A percentile compares a stretch with the other conserved stretches of the same genome.
Conservation (phyloP, 2,329 filamentous ascomycete species). For the Pseudopyrenochaeta lycopersici region DNA sequence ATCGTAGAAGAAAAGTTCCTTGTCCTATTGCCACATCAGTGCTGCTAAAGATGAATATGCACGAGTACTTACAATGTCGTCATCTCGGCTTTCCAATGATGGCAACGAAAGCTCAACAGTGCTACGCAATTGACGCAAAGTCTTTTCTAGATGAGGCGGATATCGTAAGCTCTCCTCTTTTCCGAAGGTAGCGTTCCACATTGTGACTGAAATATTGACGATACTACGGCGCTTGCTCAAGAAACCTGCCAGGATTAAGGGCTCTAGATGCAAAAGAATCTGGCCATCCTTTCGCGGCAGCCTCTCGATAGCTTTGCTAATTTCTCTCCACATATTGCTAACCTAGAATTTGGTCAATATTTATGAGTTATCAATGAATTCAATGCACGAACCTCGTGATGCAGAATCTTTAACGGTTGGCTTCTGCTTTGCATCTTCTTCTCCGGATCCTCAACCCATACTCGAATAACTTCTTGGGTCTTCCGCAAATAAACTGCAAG, state of each 20-base stretch:
- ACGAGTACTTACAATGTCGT: constrained; percentile 47
- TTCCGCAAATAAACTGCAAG: constrained; percentile 65
- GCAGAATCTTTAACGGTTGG: constrained; percentile 27
- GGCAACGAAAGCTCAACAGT: constrained; percentile 63
- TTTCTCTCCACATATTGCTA: constrained; percentile 50
- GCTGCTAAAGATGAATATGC: constrained; percentile 55
- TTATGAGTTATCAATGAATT: not conserved
- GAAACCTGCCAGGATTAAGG: constrained; percentile 63
- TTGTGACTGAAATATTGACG: constrained; percentile 61
- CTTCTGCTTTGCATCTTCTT: constrained; percentile 40
- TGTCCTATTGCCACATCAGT: constrained; percentile 27
- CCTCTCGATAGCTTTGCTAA: constrained; percentile 63
- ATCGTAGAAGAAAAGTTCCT: constrained; percentile 51
- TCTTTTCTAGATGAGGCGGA: constrained; percentile 69
- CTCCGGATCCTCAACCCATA: constrained; percentile 70
- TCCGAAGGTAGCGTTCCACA: constrained; percentile 78
- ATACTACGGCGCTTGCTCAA: constrained; percentile 61
- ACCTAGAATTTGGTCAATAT: constrained; percentile 40
- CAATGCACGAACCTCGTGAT: constrained; percentile 37
- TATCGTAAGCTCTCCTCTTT: constrained; percentile 68
- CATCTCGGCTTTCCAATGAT: constrained; percentile 52
- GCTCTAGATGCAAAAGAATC: constrained; percentile 63
- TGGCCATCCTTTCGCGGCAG: constrained; percentile 67
- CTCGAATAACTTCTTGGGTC: constrained; percentile 68
- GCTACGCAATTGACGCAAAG: constrained; percentile 68